These are phyloP conservation scores for Pseudocercospora musae DNA, from an alignment of 2,329 filamentous ascomycete genomes.

Conservation along the genomic window DNA sequence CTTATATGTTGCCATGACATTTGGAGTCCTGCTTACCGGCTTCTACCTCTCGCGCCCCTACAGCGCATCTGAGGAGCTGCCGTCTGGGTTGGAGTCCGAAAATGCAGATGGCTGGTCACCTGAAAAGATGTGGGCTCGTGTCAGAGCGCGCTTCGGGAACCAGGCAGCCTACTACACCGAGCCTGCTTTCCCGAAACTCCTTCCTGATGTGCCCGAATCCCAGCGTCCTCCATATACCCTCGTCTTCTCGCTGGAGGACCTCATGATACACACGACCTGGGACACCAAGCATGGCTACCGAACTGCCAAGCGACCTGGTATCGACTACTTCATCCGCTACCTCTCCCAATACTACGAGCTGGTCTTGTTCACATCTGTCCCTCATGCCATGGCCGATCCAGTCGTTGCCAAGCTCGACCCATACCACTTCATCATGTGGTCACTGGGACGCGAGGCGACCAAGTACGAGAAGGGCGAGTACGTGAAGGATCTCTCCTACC, in stretches of 20 bases:
- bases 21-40: slow-evolving; percentile 56
- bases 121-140: slow-evolving; percentile 74
- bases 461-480: slow-evolving; percentile 95
- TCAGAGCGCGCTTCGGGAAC: slow-evolving; percentile 69
- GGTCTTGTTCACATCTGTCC: slow-evolving; percentile 89
- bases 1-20: slow-evolving; percentile 62
- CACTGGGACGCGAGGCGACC: slow-evolving; percentile 92
- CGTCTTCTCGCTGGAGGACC: slow-evolving; percentile 86
- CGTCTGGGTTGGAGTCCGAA: slow-evolving; percentile 55
- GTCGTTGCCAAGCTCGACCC: slow-evolving; percentile 92
- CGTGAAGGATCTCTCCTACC: slow-evolving; percentile 97
- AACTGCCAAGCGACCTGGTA: slow-evolving; percentile 86
- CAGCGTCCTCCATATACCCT: slow-evolving; percentile 87
- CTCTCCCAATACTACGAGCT: slow-evolving; percentile 97
- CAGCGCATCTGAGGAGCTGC: slow-evolving; percentile 67
- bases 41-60: slow-evolving; percentile 85
- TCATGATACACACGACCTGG: slow-evolving; percentile 95
- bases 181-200: slow-evolving; percentile 87
- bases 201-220: slow-evolving; percentile 74
- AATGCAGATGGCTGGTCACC: slow-evolving; percentile 77
- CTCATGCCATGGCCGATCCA: slow-evolving; percentile 78
- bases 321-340: slow-evolving; percentile 97
- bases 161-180: slow-evolving; percentile 92
- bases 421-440: slow-evolving; percentile 92
- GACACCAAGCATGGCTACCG: slow-evolving; percentile 90